Evolutionary conservation across 352 stramenopile genomes (phyloP).

Genomic region (Phytophthora europaea): DNA sequence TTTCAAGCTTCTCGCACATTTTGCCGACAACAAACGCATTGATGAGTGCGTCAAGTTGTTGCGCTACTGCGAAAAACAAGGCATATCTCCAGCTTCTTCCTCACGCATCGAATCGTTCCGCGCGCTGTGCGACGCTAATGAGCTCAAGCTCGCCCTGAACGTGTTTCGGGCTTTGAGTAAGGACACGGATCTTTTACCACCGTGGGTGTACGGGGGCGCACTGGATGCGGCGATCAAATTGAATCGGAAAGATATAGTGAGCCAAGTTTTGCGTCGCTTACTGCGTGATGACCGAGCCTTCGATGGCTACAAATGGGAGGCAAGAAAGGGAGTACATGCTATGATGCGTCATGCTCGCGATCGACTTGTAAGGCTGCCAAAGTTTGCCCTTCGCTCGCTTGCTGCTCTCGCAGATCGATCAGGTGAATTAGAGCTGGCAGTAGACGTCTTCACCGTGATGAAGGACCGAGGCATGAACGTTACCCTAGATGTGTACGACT

Average conservation of each 20-base stretch:
- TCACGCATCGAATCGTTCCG: not conserved
- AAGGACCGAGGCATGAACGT: constrained; percentile 2
- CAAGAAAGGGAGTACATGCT: not conserved
- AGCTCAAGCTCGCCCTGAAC: constrained; percentile 4
- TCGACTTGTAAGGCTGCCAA: constrained; percentile 3
- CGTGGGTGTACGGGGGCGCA: constrained; percentile 1
- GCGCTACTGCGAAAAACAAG: constrained; percentile 55
- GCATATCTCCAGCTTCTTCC: constrained; percentile 33
- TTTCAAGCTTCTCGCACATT: not conserved
- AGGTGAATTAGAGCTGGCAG: not conserved
- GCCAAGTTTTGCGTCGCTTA: constrained; percentile 5
- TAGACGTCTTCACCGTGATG: constrained; percentile 13
- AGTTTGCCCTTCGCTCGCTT: constrained; percentile 5
- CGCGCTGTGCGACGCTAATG: not conserved
- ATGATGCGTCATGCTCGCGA: not conserved
- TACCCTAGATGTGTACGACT: constrained; percentile 8
- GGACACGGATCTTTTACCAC: not conserved
- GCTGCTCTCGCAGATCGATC: constrained; percentile 8
- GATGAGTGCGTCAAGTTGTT: constrained; percentile 61
- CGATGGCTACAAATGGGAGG: not conserved
- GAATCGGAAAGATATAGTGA: not conserved
- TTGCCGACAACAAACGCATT: constrained; percentile 13
- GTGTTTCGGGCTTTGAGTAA: constrained; percentile 1
- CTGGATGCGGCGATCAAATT: constrained; percentile 9
- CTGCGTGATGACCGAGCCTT: not conserved